These are phyloP conservation scores for Amanita brunnescens DNA, from an alignment of 768 basidiomycete species.

Conservation along the genomic window DNA sequence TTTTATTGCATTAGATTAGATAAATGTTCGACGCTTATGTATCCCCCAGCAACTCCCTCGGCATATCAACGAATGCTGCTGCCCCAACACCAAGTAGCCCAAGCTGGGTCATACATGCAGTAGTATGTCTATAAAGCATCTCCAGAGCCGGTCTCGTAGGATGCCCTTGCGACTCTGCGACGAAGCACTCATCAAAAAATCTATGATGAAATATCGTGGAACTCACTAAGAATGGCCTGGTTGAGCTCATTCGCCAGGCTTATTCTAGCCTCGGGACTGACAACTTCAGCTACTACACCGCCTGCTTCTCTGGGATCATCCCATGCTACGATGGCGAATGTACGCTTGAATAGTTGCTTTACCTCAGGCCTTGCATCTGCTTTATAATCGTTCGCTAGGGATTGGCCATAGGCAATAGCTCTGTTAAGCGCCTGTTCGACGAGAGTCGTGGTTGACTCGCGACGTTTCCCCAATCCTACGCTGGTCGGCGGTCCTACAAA, in stretches of 20 bases:
- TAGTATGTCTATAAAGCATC: constrained; percentile 67
- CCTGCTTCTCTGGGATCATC: constrained; percentile 63
- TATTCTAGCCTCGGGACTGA: constrained; percentile 56
- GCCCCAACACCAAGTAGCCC: constrained; percentile 63
- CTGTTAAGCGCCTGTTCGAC: constrained; percentile 53
- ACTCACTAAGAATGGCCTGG: constrained; percentile 71
- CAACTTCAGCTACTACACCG: constrained; percentile 58
- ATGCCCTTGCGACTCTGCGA: constrained; percentile 66
- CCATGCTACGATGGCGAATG: constrained; percentile 75
- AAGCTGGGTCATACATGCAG: constrained; percentile 60
- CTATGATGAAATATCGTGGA: constrained; percentile 3
- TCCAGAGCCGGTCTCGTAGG: constrained; percentile 68
- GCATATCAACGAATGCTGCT: constrained; percentile 77
- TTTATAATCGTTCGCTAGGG: constrained; percentile 60
- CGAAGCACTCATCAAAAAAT: neutral
- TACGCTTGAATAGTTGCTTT: constrained; percentile 57
- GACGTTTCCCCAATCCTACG: constrained; percentile 4
- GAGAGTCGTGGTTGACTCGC: constrained; percentile 20
- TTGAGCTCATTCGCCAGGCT: constrained; percentile 71
- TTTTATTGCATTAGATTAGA: neutral
- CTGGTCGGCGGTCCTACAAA: neutral
- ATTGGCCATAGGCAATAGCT: constrained; percentile 70
- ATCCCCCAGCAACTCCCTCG: constrained; percentile 53
- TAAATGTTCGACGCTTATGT: neutral
- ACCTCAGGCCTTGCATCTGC: constrained; percentile 54